phyloP scores from a whole-genome alignment of 1,139 yeast genomes.

The Entelexis sorbosivorans region DNA sequence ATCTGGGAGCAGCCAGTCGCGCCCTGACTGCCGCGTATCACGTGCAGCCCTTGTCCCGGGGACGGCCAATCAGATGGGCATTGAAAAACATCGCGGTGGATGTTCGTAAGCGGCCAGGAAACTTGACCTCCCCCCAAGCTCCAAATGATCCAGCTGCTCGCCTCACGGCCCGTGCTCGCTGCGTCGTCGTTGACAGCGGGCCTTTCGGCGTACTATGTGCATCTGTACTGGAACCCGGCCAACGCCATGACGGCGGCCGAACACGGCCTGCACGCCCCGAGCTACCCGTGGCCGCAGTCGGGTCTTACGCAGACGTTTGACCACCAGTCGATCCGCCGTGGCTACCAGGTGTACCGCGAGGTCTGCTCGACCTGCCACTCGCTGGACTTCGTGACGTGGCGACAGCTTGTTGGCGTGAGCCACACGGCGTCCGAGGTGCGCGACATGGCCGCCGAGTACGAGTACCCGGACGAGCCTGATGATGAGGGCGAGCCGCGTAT shows the following conservation, averaged over 20 bases:
- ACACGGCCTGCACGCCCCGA: slow-evolving; percentile 95
- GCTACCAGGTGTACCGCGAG: slow-evolving; percentile 96
- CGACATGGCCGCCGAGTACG: slow-evolving; percentile 91
- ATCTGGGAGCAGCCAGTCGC: no score
- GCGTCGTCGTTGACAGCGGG: slow-evolving; percentile 22
- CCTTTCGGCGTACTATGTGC: slow-evolving; percentile 19
- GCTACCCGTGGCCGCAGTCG: slow-evolving; percentile 85
- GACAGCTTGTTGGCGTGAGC: slow-evolving; percentile 93
- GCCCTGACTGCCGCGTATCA: neutral
- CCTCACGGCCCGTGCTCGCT: slow-evolving; percentile 30
- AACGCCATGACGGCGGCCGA: slow-evolving; percentile 98
- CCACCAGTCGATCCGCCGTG: slow-evolving; percentile 96
- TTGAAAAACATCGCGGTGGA: slow-evolving; percentile 8
- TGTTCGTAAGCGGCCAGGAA: slow-evolving; percentile 9
- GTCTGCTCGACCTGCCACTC: slow-evolving; percentile 99
- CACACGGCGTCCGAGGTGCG: slow-evolving; percentile 86
- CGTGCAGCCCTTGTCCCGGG: slow-evolving; percentile 1
- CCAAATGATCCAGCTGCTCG: slow-evolving; percentile 20
- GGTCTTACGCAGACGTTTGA: slow-evolving; percentile 77
- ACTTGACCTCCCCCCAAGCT: slow-evolving; percentile 7
- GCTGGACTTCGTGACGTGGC: slow-evolving; percentile 94
- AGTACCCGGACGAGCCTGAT: slow-evolving; percentile 98
- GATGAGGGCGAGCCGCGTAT: slow-evolving; percentile 97
- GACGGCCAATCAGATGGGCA: slow-evolving; percentile 5
- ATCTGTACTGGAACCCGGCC: slow-evolving; percentile 36